phyloP scores from a whole-genome alignment of 129 eudicot genomes.

The Chrysanthemum seticuspe region DNA sequence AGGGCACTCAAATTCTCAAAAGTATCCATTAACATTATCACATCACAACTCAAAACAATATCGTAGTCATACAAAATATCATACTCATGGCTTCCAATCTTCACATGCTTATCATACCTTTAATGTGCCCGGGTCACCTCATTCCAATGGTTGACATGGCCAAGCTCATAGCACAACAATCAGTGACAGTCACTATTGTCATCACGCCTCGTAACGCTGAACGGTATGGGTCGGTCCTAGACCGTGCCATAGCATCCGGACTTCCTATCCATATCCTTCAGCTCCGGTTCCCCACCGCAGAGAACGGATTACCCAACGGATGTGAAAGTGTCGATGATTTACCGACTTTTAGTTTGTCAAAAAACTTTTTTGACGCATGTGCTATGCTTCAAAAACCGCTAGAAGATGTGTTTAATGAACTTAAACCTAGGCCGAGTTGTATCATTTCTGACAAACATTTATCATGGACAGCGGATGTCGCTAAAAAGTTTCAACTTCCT shows the following conservation, averaged over 20 bases:
- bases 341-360: constrained; percentile 24
- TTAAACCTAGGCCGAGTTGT: constrained; percentile 45
- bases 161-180: constrained; percentile 38
- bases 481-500: constrained; percentile 36
- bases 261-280: constrained; percentile 33
- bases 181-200: constrained; percentile 34
- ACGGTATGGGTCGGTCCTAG: constrained; percentile 24
- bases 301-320: constrained; percentile 38
- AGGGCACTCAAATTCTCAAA: neutral
- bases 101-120: constrained; percentile 46
- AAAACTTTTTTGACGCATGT: constrained; percentile 35
- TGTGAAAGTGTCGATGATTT: constrained; percentile 42
- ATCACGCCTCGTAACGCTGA: constrained; percentile 37
- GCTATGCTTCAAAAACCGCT: constrained; percentile 36
- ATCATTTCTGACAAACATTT: constrained; percentile 40
- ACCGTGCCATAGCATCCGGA: constrained; percentile 38
- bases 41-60: neutral
- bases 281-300: constrained; percentile 34
- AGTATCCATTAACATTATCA: too few species aligned
- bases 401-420: constrained; percentile 26
- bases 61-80: neutral
- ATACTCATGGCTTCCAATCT: constrained; percentile 32
- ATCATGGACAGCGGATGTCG: constrained; percentile 45
- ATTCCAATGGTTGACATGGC: constrained; percentile 61
- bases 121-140: constrained; percentile 51